Base-by-base conservation (phyloP, 306 rosid species). In the Gastrolobium bilobum region DNA sequence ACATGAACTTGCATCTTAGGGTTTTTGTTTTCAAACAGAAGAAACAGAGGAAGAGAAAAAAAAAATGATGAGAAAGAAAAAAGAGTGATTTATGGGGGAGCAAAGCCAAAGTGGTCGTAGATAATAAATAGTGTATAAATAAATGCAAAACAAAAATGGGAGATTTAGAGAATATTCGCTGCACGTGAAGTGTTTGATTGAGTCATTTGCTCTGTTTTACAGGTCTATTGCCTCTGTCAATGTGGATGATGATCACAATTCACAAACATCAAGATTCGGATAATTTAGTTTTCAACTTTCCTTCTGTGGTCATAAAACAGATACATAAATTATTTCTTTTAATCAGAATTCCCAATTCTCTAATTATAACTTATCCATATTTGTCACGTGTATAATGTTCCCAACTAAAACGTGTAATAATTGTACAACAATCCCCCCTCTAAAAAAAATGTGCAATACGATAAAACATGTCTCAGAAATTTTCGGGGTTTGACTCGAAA, bases 1-100 rank as follows among this genome's bases (percentile, higher is more conserved):
- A 85, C 62, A n/a, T 87, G 86, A 48, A 85, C 68, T 76, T 88
- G 91, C 96, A 94, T 88, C 0, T 30, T 65, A 65, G 63, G 14
- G 34, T 39, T 10, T 58, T 68, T 40, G 13, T 11, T 63, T 4
- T 3, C 6, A n/a, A 20, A 20, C 26, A 0, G 26, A 4, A 9
- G 9, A 6, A 53, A 53, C 2, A 62, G 15, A 47, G 13, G 26
- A 6, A 13, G 1, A 14, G 61, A 29, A 8, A 10, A 35, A 34
- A 14, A 39, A 0, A 29, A 11, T n/a, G 7, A 52, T 26, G 48
- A 6, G 14, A 73, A 51, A 40, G 13, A 13, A 20, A n/a, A 3
- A 54, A 33, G 72, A 76, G 68, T 59, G 76, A 29, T 10, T 30
- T 2, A 75, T 13, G 59, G 20, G 58, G 29, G 30, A 0, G 64